Evolutionary conservation across 1,139 yeast genomes (phyloP).

Genomic region (Schwanniomyces etchellsii): DNA sequence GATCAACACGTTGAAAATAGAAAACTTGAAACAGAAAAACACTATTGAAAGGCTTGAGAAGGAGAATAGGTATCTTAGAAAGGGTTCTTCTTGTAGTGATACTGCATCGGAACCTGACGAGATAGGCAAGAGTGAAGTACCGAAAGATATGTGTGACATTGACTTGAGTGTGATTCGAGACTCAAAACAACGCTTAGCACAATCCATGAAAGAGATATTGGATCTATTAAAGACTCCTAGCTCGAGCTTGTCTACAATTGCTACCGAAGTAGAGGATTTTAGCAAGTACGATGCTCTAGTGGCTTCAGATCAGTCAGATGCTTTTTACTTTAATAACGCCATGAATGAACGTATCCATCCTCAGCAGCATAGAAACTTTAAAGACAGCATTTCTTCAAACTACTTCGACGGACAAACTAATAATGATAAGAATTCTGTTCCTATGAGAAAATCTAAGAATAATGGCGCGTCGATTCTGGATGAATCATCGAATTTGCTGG

Average conservation of each 20-base stretch:
- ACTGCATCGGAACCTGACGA: slow-evolving; percentile 3
- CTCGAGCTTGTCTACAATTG: not conserved
- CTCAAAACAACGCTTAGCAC: slow-evolving; percentile 33
- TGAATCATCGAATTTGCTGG: not conserved
- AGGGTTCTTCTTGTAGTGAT: slow-evolving; percentile 2
- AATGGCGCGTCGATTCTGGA: not conserved
- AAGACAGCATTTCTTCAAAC: not conserved
- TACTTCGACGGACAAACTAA: no score
- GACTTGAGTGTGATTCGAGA: slow-evolving; percentile 34
- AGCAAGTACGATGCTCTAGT: not conserved
- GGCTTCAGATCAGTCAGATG: not conserved
- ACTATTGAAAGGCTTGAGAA: slow-evolving; percentile 26
- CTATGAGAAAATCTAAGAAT: not conserved
- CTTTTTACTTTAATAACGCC: not conserved
- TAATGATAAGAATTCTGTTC: not conserved
- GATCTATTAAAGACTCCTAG: slow-evolving; percentile 34
- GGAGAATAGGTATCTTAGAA: slow-evolving; percentile 11
- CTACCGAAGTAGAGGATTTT: not conserved
- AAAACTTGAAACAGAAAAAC: slow-evolving; percentile 30
- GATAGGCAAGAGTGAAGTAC: not conserved
- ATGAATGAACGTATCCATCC: not conserved
- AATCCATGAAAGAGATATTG: slow-evolving; percentile 39
- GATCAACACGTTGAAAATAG: slow-evolving; percentile 36
- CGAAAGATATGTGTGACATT: slow-evolving; percentile 19
- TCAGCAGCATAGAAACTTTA: not conserved